These are phyloP conservation scores for Botrytis paeoniae DNA, from an alignment of 2,329 filamentous ascomycete species.

Conservation along the genomic window DNA sequence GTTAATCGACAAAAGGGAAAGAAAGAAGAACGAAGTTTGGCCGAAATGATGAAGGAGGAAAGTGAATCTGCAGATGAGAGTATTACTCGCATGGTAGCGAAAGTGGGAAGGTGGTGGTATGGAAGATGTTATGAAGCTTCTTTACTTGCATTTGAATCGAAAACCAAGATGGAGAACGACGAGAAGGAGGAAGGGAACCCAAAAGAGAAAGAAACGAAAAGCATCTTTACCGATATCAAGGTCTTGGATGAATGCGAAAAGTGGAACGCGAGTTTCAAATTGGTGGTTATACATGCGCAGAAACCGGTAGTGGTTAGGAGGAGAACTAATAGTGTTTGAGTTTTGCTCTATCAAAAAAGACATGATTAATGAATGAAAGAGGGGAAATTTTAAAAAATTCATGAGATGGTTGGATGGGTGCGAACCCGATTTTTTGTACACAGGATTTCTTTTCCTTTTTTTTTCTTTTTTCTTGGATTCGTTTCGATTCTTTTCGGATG, in stretches of 20 bases:
- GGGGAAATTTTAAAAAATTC: neutral
- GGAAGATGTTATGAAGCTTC: slow-evolving; percentile 76
- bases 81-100: slow-evolving; percentile 89
- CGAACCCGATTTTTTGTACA: slow-evolving; percentile 5
- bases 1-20: slow-evolving; percentile 42
- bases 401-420: slow-evolving; percentile 5
- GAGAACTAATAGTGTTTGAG: slow-evolving; percentile 34
- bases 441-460: neutral
- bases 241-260: slow-evolving; percentile 83
- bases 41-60: slow-evolving; percentile 70
- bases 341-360: neutral
- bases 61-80: slow-evolving; percentile 72
- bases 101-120: slow-evolving; percentile 96
- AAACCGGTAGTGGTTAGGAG: slow-evolving; percentile 33
- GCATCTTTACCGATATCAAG: slow-evolving; percentile 76
- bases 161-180: neutral
- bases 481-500: neutral
- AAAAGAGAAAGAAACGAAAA: slow-evolving; percentile 39
- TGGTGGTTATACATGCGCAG: slow-evolving; percentile 78
- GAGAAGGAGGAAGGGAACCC: neutral
- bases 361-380: neutral
- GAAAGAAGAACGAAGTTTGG: slow-evolving; percentile 46
- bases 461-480: neutral
- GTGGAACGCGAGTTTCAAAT: slow-evolving; percentile 80
- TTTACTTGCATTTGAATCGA: neutral